These are phyloP conservation scores for Blumeria graminis DNA, from an alignment of 2,329 filamentous ascomycete genomes.

Conservation along the genomic window DNA sequence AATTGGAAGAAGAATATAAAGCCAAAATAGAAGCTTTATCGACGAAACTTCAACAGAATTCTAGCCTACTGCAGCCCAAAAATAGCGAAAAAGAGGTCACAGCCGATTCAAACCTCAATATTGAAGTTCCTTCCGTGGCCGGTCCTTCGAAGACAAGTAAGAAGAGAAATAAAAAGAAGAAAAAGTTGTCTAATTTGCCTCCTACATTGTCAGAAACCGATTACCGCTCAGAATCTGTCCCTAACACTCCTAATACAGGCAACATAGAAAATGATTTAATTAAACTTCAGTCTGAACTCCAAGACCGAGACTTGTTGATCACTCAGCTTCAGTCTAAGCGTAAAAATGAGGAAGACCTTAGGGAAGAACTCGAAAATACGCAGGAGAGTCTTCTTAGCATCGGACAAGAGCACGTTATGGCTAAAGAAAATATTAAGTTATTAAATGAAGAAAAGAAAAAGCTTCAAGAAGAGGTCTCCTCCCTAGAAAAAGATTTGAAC, in stretches of 20 bases:
- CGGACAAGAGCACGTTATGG: slow-evolving; percentile 63
- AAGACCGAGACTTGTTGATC: slow-evolving; percentile 35
- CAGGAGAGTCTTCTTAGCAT: slow-evolving; percentile 57
- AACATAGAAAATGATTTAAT: no score
- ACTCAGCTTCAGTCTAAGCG: slow-evolving; percentile 44
- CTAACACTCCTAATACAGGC: no score
- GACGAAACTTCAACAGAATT: no score
- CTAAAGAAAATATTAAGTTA: slow-evolving; percentile 52
- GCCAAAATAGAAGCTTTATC: slow-evolving; percentile 3
- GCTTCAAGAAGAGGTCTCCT: slow-evolving; percentile 37
- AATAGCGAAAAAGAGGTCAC: background rate
- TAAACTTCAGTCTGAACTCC: slow-evolving; percentile 12
- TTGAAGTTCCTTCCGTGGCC: no score
- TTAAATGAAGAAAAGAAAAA: slow-evolving; percentile 43
- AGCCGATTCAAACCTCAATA: background rate
- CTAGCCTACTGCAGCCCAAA: background rate
- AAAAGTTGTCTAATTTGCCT: slow-evolving; percentile 21
- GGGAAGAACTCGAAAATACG: slow-evolving; percentile 67
- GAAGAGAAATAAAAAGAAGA: slow-evolving; percentile 80
- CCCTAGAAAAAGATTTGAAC: slow-evolving; percentile 47
- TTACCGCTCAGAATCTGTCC: no score
- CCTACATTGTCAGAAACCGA: slow-evolving; percentile 10
- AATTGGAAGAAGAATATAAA: background rate
- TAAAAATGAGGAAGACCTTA: slow-evolving; percentile 52
- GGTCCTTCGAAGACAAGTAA: slow-evolving; percentile 24